A percentile compares a stretch with the other conserved stretches of the same genome.
Conservation (phyloP, 2,329 filamentous ascomycete species). For the Aspergillus piperis region DNA sequence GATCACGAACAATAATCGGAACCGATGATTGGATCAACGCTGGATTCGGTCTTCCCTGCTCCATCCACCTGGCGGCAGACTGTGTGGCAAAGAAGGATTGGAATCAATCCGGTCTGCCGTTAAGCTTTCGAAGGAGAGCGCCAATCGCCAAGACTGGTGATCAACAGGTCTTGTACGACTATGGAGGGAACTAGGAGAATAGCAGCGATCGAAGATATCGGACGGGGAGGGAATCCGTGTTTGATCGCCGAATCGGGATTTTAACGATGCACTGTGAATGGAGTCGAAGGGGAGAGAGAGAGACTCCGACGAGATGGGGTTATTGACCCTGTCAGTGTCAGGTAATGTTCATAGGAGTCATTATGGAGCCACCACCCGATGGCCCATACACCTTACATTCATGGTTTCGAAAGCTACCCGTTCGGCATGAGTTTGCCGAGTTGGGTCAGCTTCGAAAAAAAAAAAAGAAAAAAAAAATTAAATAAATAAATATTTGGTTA, state of each 20-base stretch:
- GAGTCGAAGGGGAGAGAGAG: neutral
- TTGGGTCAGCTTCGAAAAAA: neutral
- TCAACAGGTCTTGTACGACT: neutral
- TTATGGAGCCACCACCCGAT: neutral
- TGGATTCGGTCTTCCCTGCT: neutral
- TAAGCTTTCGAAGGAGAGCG: neutral
- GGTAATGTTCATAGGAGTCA: neutral
- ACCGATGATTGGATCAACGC: neutral
- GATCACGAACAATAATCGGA: too few species aligned
- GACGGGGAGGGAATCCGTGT: neutral
- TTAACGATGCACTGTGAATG: neutral
- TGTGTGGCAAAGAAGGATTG: slow-evolving; percentile 4
- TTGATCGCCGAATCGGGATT: neutral
- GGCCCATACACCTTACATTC: too few species aligned
- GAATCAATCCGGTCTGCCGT: neutral
- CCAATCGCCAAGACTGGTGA: neutral
- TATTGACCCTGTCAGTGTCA: neutral
- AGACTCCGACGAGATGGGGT: neutral
- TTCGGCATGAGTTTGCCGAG: slow-evolving; percentile 24
- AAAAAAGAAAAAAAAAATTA: neutral
- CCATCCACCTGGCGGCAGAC: neutral
- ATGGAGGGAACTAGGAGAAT: neutral
- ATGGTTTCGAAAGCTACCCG: neutral
- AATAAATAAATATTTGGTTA: neutral
- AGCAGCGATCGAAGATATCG: neutral